Percentiles rank a stretch among this genome's conserved stretches.
Conservation (phyloP, 257 asterid genomes). For the Solanum acaule region DNA sequence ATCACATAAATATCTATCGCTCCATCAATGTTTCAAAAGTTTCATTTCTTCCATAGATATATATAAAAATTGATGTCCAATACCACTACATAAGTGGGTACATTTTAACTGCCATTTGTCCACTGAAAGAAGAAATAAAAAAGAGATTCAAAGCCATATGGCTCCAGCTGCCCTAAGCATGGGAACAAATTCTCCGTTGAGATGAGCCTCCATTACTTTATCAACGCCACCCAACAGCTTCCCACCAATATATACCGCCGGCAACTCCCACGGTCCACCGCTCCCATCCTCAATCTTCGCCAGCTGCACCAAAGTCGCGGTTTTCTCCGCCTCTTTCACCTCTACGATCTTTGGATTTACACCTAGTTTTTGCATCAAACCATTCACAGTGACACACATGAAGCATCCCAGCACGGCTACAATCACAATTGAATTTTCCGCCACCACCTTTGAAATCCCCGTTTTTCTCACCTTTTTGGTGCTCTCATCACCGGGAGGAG, state of each 20-base stretch:
- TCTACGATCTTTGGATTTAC: neutral
- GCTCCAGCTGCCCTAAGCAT: slow-evolving; percentile 55
- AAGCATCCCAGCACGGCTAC: neutral
- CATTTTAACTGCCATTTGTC: neutral
- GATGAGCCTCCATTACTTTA: slow-evolving; percentile 54
- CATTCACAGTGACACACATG: neutral
- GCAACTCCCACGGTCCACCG: neutral
- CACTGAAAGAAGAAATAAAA: neutral
- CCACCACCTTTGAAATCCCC: neutral
- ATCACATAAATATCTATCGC: neutral
- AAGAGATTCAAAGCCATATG: slow-evolving; percentile 34
- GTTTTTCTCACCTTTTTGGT: neutral
- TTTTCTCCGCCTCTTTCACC: neutral
- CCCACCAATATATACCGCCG: neutral
- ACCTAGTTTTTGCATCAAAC: neutral
- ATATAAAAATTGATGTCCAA: no score
- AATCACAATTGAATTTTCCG: neutral
- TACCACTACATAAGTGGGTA: neutral
- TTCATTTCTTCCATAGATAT: neutral
- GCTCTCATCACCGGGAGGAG: neutral
- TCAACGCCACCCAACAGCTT: neutral
- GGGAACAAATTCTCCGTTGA: slow-evolving; percentile 42
- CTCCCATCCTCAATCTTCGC: neutral
- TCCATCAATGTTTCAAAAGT: neutral
- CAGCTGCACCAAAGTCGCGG: neutral